Conservation (phyloP, 1,284 basidiomycete species). For the Puccinia horiana region DNA sequence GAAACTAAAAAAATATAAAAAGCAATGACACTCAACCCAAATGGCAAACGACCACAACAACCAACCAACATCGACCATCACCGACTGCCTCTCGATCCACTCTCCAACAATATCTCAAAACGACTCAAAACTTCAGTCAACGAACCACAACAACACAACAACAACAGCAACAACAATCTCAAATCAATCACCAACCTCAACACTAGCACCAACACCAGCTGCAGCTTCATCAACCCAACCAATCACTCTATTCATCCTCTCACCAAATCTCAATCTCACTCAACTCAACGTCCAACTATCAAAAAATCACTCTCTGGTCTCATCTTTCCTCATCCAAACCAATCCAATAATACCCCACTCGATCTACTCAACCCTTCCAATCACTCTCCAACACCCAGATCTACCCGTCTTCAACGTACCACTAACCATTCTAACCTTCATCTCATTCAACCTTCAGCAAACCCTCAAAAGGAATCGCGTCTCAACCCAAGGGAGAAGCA, state of each 20-base stretch:
- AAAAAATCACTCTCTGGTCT: slow-evolving; percentile 24
- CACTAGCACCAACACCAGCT: too few species aligned
- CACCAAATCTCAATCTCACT: neutral
- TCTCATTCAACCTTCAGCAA: neutral
- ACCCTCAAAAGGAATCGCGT: neutral
- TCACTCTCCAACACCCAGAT: neutral
- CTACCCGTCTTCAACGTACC: neutral
- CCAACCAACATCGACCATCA: neutral
- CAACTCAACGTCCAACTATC: slow-evolving; percentile 8
- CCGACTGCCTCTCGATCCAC: neutral
- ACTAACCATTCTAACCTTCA: neutral
- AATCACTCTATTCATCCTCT: neutral
- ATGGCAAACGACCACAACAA: slow-evolving; percentile 14
- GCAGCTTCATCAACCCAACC: neutral
- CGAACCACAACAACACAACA: neutral
- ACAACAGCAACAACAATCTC: neutral
- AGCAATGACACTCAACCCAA: slow-evolving; percentile 2
- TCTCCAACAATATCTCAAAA: neutral
- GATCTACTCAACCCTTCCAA: slow-evolving; percentile 24
- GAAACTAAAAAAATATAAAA: neutral
- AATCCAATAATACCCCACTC: slow-evolving; percentile 9
- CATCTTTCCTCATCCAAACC: slow-evolving; percentile 23
- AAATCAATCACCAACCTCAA: slow-evolving; percentile 2
- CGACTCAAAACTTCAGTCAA: slow-evolving; percentile 20
- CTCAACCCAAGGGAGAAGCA: slow-evolving; percentile 21